A percentile compares a stretch with the other conserved stretches of the same genome.
phyloP scores from a whole-genome alignment of 2,329 filamentous ascomycete species.

The Fusarium phyllophilum region DNA sequence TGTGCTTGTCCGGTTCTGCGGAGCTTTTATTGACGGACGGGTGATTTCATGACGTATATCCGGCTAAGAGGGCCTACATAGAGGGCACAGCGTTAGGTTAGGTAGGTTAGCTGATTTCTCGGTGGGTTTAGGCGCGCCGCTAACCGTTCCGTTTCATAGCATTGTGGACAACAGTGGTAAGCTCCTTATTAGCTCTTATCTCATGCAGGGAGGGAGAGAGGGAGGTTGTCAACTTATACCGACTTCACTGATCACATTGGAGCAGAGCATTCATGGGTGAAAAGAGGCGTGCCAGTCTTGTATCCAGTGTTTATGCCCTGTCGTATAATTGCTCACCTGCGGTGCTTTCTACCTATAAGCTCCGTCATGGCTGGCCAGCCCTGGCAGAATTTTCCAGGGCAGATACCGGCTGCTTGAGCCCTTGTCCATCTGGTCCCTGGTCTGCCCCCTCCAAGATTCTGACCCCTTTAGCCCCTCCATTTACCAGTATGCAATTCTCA shows the following conservation, averaged over 20 bases:
- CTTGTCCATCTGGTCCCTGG: not conserved
- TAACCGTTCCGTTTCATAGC: conserved; percentile 11
- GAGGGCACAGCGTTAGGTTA: not conserved
- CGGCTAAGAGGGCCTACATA: not conserved
- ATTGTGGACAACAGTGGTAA: not conserved
- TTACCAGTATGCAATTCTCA: not conserved
- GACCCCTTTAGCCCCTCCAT: conserved; percentile 9
- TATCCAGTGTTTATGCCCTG: not conserved
- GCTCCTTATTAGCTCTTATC: not conserved
- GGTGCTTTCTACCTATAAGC: not conserved
- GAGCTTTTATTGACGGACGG: not conserved
- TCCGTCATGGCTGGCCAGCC: not conserved
- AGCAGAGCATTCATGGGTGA: not conserved
- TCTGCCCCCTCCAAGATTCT: conserved; percentile 15
- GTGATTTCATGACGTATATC: conserved; percentile 16
- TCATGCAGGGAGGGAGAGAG: not conserved
- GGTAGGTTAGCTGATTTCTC: not conserved
- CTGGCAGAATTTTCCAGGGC: conserved; percentile 12
- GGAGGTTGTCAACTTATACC: not conserved
- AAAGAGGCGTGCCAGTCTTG: not conserved
- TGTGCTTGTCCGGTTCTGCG: conserved; percentile 9
- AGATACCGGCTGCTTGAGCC: not conserved
- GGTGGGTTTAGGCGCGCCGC: conserved; percentile 5
- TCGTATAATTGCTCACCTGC: not conserved
- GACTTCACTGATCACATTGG: not conserved